Percentiles rank a stretch among this genome's conserved stretches.
These are phyloP conservation scores for Fusarium circinatum DNA, from an alignment of 2,329 filamentous ascomycete genomes.

Conservation along the genomic window DNA sequence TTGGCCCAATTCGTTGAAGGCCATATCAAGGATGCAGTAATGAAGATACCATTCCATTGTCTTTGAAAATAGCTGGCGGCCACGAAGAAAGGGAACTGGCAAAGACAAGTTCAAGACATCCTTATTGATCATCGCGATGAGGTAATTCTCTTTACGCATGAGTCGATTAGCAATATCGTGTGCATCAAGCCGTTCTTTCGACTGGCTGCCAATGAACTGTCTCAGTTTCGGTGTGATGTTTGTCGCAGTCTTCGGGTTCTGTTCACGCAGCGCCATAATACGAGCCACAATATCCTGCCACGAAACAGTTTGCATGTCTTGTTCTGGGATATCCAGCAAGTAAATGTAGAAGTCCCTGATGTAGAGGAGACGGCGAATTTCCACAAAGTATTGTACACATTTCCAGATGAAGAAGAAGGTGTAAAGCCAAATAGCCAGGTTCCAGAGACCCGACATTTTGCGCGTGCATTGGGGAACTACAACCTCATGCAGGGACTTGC, in stretches of 20 bases:
- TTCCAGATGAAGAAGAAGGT: slow-evolving; percentile 88
- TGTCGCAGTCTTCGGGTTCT: slow-evolving; percentile 81
- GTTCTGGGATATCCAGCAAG: slow-evolving; percentile 80
- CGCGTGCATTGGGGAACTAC: slow-evolving; percentile 78
- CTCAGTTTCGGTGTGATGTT: slow-evolving; percentile 64
- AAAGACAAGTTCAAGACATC: slow-evolving; percentile 89
- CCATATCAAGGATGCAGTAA: slow-evolving; percentile 89
- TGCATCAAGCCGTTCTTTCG: slow-evolving; percentile 93
- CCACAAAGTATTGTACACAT: slow-evolving; percentile 76
- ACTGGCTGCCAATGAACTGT: slow-evolving; percentile 79
- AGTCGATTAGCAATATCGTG: slow-evolving; percentile 96
- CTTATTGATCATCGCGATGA: slow-evolving; percentile 98
- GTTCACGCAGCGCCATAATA: slow-evolving; percentile 84
- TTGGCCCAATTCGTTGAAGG: slow-evolving; percentile 90
- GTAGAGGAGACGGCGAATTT: slow-evolving; percentile 76
- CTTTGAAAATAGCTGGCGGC: slow-evolving; percentile 85
- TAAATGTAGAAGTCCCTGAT: slow-evolving; percentile 89
- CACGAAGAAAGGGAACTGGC: slow-evolving; percentile 83
- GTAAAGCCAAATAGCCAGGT: slow-evolving; percentile 83
- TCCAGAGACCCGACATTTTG: slow-evolving; percentile 80
- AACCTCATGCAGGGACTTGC: slow-evolving; percentile 63
- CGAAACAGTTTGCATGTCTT: slow-evolving; percentile 92
- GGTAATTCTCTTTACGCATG: slow-evolving; percentile 96
- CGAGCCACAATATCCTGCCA: slow-evolving; percentile 92
- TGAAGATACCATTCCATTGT: slow-evolving; percentile 93